A percentile compares a stretch with the other conserved stretches of the same genome.
phyloP scores from a whole-genome alignment of 2,329 filamentous ascomycete species.

The Colletotrichum sp. region DNA sequence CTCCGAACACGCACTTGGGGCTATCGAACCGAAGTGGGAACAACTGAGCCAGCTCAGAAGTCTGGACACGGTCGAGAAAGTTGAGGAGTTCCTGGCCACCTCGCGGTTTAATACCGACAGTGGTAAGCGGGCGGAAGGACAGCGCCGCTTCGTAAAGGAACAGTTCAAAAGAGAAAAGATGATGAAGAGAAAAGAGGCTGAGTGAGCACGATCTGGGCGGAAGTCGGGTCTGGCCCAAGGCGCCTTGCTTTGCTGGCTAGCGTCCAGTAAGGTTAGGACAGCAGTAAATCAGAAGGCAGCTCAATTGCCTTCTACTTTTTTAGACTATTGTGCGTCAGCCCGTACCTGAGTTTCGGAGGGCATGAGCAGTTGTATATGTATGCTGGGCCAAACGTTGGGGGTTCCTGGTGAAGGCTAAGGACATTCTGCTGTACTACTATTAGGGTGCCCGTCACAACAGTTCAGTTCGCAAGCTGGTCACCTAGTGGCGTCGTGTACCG shows the following conservation, averaged over 20 bases:
- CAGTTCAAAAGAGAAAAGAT: slow-evolving; percentile 1
- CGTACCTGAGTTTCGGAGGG: background rate
- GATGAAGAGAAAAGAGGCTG: background rate
- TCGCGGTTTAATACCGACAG: slow-evolving; percentile 47
- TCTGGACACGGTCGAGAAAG: slow-evolving; percentile 56
- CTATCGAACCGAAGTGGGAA: slow-evolving; percentile 58
- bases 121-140: slow-evolving; percentile 3
- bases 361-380: background rate
- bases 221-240: background rate
- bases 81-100: slow-evolving; percentile 61
- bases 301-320: background rate
- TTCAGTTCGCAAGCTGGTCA: background rate
- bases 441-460: background rate
- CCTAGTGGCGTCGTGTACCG: background rate
- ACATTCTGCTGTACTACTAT: background rate
- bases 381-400: background rate
- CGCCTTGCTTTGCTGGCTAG: background rate
- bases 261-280: background rate
- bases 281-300: background rate
- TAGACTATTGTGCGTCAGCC: background rate
- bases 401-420: background rate
- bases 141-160: slow-evolving; percentile 6
- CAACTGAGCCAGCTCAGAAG: slow-evolving; percentile 59
- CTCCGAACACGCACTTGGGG: slow-evolving; percentile 44
- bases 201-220: background rate